Percentiles rank a stretch among this genome's conserved stretches.
phyloP scores from a whole-genome alignment of 176 grass and related monocot genomes.

The Cocos nucifera region DNA sequence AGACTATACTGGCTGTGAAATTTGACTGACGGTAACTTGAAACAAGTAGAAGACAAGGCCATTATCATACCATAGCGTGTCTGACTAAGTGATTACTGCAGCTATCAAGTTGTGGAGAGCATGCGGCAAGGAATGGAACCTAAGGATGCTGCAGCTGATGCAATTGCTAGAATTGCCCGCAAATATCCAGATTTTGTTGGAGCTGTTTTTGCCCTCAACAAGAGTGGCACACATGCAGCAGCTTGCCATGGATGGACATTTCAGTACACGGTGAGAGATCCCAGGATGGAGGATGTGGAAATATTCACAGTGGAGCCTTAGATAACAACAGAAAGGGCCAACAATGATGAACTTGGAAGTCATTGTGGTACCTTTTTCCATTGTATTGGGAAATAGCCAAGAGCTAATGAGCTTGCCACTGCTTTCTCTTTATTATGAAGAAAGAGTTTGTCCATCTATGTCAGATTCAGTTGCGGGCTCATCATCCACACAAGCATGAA shows the following conservation, averaged over 20 bases:
- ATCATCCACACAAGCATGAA: too few species aligned
- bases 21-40: too few species aligned
- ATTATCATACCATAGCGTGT: not conserved
- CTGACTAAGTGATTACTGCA: slow-evolving; percentile 10
- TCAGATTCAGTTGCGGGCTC: too few species aligned
- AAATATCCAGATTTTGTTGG: slow-evolving; percentile 69
- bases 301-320: slow-evolving; percentile 59
- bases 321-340: not conserved
- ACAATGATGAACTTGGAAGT: too few species aligned
- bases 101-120: slow-evolving; percentile 93
- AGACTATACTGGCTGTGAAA: too few species aligned
- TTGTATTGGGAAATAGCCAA: too few species aligned
- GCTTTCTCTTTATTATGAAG: too few species aligned
- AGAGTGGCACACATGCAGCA: slow-evolving; percentile 49
- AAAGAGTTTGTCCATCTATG: too few species aligned
- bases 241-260: slow-evolving; percentile 86
- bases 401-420: too few species aligned
- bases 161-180: slow-evolving; percentile 71
- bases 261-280: slow-evolving; percentile 69
- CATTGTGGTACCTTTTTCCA: too few species aligned
- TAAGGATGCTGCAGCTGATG: slow-evolving; percentile 50
- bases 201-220: slow-evolving; percentile 62
- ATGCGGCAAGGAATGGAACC: slow-evolving; percentile 83
- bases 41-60: too few species aligned
- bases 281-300: slow-evolving; percentile 63